Evolutionary conservation across 1,139 yeast genomes (phyloP), one percentile per base, ranked within the genome.

Genomic region (Pneumocystis wakefieldiae): DNA sequence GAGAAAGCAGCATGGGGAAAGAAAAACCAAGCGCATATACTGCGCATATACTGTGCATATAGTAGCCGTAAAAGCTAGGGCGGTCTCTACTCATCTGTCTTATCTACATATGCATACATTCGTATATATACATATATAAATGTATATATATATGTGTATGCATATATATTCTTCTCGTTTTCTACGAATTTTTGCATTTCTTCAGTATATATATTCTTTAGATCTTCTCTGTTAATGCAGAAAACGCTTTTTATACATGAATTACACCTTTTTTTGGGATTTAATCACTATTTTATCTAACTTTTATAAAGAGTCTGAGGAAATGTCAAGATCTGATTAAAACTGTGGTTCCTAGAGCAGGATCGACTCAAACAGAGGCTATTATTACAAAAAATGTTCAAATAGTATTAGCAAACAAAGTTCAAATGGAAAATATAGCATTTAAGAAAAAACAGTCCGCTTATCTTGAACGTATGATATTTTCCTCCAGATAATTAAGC

Each of bases 381-480:
- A 77, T 80, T 61, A 85, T 92, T 78, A 77, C 90, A 65, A 84
- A 82, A 62, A 92, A 91, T 73, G 83, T 88, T 76, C 87, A 88
- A 73, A 86, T 88, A 70, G 84, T 84, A 60, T 83, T 91, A 73
- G 98, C 98, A 2, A 78, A 85, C 57, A 85, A 85, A 72, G 85
- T 94, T 57, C 97, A 92, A 73, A 85, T 83, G 60, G 77, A 82
- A 61, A 85, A 95, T 59, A 81, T 91, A 36, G 79, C 80, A 62
- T 92, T 91, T 74, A 77, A 98, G 63, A 87, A 88, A 70, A 77
- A 91, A 70, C 99, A 92, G 73, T 88, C 91, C 69, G 85, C 86
- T 69, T 94, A 92, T 71, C 83, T 94, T 71, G 86, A 87, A 70
- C 83, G 74, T 5, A 71, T 77, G 57, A 71, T 76, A 55, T 75